Conservation (phyloP, 345 rosid genomes). For the Brassica carinata region DNA sequence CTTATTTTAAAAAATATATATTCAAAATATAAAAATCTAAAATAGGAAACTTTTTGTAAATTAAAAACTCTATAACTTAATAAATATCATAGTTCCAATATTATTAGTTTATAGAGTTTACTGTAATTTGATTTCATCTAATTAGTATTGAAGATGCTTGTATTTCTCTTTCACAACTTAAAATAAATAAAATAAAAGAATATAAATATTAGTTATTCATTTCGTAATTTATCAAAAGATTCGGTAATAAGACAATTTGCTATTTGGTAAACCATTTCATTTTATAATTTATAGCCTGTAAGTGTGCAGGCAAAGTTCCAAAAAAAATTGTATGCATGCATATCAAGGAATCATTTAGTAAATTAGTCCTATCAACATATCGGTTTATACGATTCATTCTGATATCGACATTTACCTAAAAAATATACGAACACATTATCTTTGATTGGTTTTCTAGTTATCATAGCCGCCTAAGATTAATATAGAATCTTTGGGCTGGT, state of each 20-base stretch:
- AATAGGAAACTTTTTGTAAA: too few species aligned
- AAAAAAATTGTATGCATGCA: conserved; percentile 13
- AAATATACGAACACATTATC: conserved; percentile 9
- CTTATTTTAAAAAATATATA: too few species aligned
- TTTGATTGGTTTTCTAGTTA: conserved; percentile 3
- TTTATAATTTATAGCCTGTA: conserved; percentile 17
- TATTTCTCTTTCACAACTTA: neutral
- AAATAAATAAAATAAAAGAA: too few species aligned
- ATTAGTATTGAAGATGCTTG: too few species aligned
- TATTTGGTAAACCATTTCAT: conserved; percentile 8
- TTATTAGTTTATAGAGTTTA: too few species aligned
- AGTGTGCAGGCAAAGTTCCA: neutral
- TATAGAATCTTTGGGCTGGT: conserved; percentile 26
- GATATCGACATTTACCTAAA: conserved; percentile 35
- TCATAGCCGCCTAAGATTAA: conserved; percentile 34
- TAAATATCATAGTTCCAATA: too few species aligned
- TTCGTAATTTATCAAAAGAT: neutral
- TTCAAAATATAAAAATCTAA: too few species aligned
- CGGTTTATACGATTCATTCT: conserved; percentile 31
- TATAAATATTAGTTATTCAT: neutral
- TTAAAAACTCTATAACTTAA: too few species aligned
- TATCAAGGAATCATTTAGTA: conserved; percentile 1
- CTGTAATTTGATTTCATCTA: too few species aligned
- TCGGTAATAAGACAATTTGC: conserved; percentile 12
- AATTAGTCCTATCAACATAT: conserved; percentile 17